Base-by-base conservation (phyloP, 1,284 basidiomycete species). In the Rhodotorula sp. region DNA sequence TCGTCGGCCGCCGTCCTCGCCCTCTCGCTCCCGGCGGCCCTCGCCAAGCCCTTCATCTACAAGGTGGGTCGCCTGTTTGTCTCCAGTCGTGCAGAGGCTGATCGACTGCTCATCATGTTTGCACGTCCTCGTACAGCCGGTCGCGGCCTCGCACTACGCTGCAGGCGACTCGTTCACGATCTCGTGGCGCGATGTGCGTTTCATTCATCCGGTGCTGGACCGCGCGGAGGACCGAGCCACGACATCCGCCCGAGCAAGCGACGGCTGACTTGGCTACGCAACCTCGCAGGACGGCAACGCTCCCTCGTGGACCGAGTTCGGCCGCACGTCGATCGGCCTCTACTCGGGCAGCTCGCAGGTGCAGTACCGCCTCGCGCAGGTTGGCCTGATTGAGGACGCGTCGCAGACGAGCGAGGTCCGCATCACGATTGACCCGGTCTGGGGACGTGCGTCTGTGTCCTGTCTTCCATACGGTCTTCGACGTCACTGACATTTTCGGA, bases 361-460 rank as follows among this genome's bases (percentile, higher is more conserved):
- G 73, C 71, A 91, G 88, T 89, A 88, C 21, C 79, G 81, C n/a
- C 83, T 95, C 44, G 91, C 92, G 80, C 77, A 81, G 46, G 85
- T 94, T 69, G 82, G 84, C 42, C 77, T 81, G 21, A 84, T 80
- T 69, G 83, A 89, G 65, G 85, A 93, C 79, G 90, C 92, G 23
- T 84, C 87, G 48, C 85, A 83, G 34, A 83, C 84, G 4, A 41
- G 79, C 80, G 48, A 83, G 84, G 17, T 75, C 90, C 72, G 44
- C 48, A 90, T 91, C 81, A 88, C 85, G 19, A 86, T 89, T 25
- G 83, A 89, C 78, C 78, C 86, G 0, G 78, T 80, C 52, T 86
- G 89, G 61, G 92, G 92, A 12, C 85, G 88, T 81, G 16, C 34
- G 19, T 68, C 55, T 59, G 8, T 16, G 48, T 23, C 3, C n/a